Evolutionary conservation across 2,329 filamentous ascomycete species (phyloP).

Genomic region (Botrytis medusae): DNA sequence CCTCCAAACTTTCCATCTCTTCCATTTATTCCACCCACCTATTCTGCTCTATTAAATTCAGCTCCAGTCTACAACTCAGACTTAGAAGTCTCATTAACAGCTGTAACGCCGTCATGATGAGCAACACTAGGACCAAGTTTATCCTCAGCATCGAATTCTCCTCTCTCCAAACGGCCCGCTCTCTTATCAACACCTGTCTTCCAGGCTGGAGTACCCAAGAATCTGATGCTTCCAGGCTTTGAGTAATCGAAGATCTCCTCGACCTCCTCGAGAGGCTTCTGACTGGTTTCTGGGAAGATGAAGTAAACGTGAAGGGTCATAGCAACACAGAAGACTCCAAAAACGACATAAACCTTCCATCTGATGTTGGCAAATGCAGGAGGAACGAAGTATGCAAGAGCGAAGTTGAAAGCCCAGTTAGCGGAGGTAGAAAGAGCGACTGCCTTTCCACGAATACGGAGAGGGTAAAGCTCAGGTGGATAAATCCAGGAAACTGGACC

Average conservation of each 20-base stretch:
- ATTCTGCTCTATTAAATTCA: neutral
- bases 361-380: conserved; percentile 47
- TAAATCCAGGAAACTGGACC: conserved; percentile 52
- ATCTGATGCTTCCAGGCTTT: conserved; percentile 34
- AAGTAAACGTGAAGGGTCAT: conserved; percentile 55
- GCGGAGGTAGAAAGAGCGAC: conserved; percentile 53
- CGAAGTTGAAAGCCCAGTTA: conserved; percentile 54
- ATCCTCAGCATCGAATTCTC: conserved; percentile 36
- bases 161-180: conserved; percentile 31
- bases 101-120: conserved; percentile 9
- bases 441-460: conserved; percentile 52
- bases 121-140: conserved; percentile 27
- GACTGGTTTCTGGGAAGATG: conserved; percentile 56
- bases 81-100: conserved; percentile 18
- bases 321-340: conserved; percentile 52
- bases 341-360: conserved; percentile 54
- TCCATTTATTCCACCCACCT: too few species aligned
- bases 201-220: conserved; percentile 37
- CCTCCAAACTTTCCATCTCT: neutral
- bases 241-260: conserved; percentile 48
- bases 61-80: neutral
- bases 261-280: conserved; percentile 56
- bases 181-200: conserved; percentile 36
- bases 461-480: conserved; percentile 50
- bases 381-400: conserved; percentile 50